phyloP scores from a whole-genome alignment of 139 green algal species.

The Asterochloris sp. region DNA sequence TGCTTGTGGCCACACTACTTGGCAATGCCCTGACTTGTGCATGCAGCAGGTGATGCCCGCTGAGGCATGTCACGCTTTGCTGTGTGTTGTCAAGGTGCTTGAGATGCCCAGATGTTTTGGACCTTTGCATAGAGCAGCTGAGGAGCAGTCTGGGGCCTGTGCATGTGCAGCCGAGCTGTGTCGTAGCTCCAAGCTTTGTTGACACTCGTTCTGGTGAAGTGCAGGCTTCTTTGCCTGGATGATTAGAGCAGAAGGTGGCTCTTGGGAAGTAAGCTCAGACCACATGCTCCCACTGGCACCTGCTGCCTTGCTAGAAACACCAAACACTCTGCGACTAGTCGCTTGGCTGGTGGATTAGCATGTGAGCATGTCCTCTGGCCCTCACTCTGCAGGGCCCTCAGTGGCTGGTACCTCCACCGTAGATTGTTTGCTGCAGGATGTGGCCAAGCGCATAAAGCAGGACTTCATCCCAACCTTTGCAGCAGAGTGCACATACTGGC shows the following conservation, averaged over 20 bases:
- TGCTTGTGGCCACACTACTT: too few relatives aligned
- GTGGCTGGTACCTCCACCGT: neutral
- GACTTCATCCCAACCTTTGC: conserved; percentile 33
- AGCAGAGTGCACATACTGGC: conserved; percentile 33
- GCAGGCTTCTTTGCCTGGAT: conserved; percentile 28
- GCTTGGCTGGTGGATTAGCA: neutral
- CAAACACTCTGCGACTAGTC: neutral
- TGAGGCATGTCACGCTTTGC: too few relatives aligned
- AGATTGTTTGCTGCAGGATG: conserved; percentile 16
- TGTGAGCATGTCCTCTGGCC: neutral
- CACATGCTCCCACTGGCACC: neutral
- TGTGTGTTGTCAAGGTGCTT: too few relatives aligned
- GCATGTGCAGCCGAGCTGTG: too few relatives aligned
- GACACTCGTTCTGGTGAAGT: neutral
- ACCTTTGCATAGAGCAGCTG: too few relatives aligned
- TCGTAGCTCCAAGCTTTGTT: too few relatives aligned
- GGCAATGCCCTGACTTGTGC: too few relatives aligned
- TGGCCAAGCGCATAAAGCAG: conserved; percentile 22
- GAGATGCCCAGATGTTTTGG: too few relatives aligned
- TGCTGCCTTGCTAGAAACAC: neutral
- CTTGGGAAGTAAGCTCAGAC: conserved; percentile 15
- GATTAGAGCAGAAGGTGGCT: conserved; percentile 23
- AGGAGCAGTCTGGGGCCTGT: too few relatives aligned
- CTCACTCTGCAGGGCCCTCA: neutral
- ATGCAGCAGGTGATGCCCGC: too few relatives aligned